Percentiles rank a stretch among this genome's conserved stretches.
phyloP scores from a whole-genome alignment of 2,329 filamentous ascomycete species.

The Teratosphaeriaceae sp. region DNA sequence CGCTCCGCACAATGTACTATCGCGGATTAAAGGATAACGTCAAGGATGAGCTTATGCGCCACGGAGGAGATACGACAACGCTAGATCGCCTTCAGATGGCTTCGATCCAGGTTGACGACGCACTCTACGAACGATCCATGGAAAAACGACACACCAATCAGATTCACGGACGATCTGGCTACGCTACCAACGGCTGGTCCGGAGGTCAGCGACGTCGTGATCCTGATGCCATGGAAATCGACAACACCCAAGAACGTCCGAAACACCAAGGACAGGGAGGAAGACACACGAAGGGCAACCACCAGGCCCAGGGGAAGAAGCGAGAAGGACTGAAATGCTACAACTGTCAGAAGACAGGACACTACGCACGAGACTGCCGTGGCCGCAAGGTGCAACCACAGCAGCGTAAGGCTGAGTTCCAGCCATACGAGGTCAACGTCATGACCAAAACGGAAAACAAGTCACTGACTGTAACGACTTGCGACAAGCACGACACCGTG shows the following conservation, averaged over 20 bases:
- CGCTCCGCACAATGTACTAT: background rate
- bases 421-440: conserved; percentile 1
- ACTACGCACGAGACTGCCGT: background rate
- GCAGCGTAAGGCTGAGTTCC: conserved; percentile 1
- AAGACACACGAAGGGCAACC: conserved; percentile 16
- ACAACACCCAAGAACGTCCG: background rate
- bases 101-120: background rate
- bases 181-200: conserved; percentile 1
- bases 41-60: too few species aligned
- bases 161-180: background rate
- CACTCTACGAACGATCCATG: background rate
- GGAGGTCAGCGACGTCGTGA: conserved; percentile 1
- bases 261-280: background rate
- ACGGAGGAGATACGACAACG: too few species aligned
- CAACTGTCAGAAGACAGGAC: conserved; percentile 1
- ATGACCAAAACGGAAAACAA: conserved; percentile 1
- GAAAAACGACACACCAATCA: background rate
- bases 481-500: background rate
- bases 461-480: background rate
- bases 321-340: conserved; percentile 11
- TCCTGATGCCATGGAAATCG: background rate
- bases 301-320: conserved; percentile 16
- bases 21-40: too few species aligned
- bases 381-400: conserved; percentile 1
- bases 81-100: too few species aligned